Evolutionary conservation across 192 early-diverging fungal genomes (phyloP), one percentile per base, ranked within the genome.

Genomic region (Umbelopsis ramanniana): DNA sequence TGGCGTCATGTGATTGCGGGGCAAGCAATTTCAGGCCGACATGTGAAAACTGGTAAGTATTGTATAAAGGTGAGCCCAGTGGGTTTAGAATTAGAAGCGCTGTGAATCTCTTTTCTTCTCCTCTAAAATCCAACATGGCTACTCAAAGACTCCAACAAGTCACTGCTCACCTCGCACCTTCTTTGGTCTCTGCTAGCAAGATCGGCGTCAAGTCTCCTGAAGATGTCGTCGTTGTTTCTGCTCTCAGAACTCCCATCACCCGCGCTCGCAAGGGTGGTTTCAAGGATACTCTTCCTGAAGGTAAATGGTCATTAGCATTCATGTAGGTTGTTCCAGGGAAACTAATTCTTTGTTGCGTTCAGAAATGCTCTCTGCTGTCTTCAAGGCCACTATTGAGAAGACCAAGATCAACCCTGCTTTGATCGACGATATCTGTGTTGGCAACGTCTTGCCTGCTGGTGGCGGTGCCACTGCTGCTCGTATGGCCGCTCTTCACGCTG

Each of bases 381-480:
- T 98, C 69, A 93, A 91, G 79, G 89, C 82, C 17, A 83, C 84
- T 12, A 60, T 91, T 68, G 81, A 72, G 21, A 82, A 78, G 70
- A 85, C 86, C 75, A 80, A 79, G 33, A 79, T 94, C 21, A 76
- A 83, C 26, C 87, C 92, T 35, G 81, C 81, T 38, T 93, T 69
- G 2, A 94, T 98, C 45, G 85, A 98, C 70, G 96, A 98, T 71
- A 95, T 98, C 63, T 91, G 91, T 80, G 94, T 97, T 22, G 96
- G 96, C 71, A 98, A 95, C 70, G 95, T 96, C 38, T 85, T 94
- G 48, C 93, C 92, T 70, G 91, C 93, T 29, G 93, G 92, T 52
- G 95, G 94, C 10, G 94, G 96, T 55, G 95, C 94, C 73, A 95
- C 91, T 66, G 90, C 89, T 50, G 93, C 95, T 11, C 90, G 96